Evolutionary conservation across 2,329 filamentous ascomycete species (phyloP).

Genomic region (Ilyonectria destructans): DNA sequence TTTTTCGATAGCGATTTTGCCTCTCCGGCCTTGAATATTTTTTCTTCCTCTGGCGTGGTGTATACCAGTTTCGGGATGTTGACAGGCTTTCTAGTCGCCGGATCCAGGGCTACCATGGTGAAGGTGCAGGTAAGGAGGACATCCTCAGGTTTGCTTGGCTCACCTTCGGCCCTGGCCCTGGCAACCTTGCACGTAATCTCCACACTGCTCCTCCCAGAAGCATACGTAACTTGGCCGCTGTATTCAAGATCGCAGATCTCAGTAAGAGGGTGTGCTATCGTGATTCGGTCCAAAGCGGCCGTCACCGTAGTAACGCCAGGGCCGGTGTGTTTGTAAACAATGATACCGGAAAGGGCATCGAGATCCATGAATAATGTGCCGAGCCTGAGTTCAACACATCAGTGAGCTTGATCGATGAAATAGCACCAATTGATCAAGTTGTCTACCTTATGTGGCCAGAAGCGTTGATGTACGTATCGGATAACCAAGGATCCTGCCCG

Average conservation of each 20-base stretch:
- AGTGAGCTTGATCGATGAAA: background rate
- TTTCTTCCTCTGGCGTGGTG: constrained; percentile 50
- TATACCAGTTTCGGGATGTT: constrained; percentile 45
- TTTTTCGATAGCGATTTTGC: constrained; percentile 49
- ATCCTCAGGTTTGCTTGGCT: constrained; percentile 64
- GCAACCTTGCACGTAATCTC: constrained; percentile 83
- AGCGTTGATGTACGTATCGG: constrained; percentile 85
- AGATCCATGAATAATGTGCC: constrained; percentile 86
- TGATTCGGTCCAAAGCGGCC: constrained; percentile 66
- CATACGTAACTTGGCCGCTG: constrained; percentile 75
- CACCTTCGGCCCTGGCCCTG: constrained; percentile 74
- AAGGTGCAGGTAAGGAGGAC: constrained; percentile 61
- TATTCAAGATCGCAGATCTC: constrained; percentile 86
- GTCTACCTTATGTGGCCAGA: constrained; percentile 77
- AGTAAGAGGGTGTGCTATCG: constrained; percentile 78
- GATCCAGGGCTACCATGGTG: constrained; percentile 52
- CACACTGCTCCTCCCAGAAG: constrained; percentile 80
- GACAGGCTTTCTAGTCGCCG: constrained; percentile 49
- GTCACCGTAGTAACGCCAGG: constrained; percentile 68
- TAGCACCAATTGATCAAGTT: background rate
- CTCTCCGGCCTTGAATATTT: constrained; percentile 48
- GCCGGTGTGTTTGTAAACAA: constrained; percentile 80
- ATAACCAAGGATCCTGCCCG: constrained; percentile 82
- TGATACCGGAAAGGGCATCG: constrained; percentile 82
- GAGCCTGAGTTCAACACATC: constrained; percentile 55